A percentile compares a stretch with the other conserved stretches of the same genome.
phyloP scores from a whole-genome alignment of 2,329 filamentous ascomycete species.

The Leptographium radiaticola region DNA sequence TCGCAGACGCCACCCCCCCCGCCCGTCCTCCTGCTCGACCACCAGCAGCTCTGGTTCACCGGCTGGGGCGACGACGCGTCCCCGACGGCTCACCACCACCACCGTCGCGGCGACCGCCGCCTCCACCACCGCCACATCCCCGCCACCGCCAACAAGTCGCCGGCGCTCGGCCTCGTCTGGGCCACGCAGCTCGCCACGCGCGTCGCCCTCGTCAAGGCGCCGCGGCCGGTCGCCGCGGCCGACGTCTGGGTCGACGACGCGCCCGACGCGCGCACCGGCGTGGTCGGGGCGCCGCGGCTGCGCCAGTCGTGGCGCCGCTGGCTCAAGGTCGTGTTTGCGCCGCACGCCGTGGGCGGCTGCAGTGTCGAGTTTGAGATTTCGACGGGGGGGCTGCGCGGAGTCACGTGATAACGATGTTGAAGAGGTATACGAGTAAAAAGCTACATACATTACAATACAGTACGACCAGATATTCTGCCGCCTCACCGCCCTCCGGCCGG shows the following conservation, averaged over 20 bases:
- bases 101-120: background rate
- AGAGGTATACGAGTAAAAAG: no score
- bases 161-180: conserved; percentile 80
- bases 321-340: conserved; percentile 83
- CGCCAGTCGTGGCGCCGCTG: conserved; percentile 48
- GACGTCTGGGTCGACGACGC: conserved; percentile 6
- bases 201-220: conserved; percentile 65
- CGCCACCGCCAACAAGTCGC: conserved; percentile 51
- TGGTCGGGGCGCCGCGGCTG: conserved; percentile 10
- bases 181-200: conserved; percentile 76
- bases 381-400: conserved; percentile 42
- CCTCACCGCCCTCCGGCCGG: conserved; percentile 17
- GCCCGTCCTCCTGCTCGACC: conserved; percentile 58
- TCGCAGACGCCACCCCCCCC: conserved; percentile 14
- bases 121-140: conserved; percentile 17
- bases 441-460: no score
- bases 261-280: background rate
- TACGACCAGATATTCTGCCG: no score
- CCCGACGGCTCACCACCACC: conserved; percentile 22
- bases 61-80: conserved; percentile 70
- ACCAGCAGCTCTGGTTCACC: conserved; percentile 91
- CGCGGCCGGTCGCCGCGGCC: conserved; percentile 17
- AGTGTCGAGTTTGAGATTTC: conserved; percentile 65
- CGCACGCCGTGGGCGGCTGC: conserved; percentile 47
- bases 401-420: background rate